Evolutionary conservation across 1,284 basidiomycete genomes (phyloP).

Genomic region (Sutorius eximius): DNA sequence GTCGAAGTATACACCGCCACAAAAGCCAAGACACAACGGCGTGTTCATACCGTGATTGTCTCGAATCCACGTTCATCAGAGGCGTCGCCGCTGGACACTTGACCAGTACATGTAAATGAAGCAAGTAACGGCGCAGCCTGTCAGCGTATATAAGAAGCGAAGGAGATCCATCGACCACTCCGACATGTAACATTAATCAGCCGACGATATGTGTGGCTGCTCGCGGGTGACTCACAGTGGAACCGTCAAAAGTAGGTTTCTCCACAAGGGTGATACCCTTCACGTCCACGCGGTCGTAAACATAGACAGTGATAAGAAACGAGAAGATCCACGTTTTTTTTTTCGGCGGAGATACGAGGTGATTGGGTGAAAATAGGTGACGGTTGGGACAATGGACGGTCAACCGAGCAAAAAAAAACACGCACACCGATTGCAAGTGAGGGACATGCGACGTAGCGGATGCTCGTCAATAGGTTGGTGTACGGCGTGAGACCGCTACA

Average conservation of each 20-base stretch:
- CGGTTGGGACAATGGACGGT: neutral
- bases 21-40: slow-evolving; percentile 8
- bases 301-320: neutral
- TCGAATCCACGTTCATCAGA: slow-evolving; percentile 11
- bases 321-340: slow-evolving; percentile 13
- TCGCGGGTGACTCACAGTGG: too few relatives aligned
- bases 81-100: neutral
- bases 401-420: slow-evolving; percentile 3
- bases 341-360: slow-evolving; percentile 22
- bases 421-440: neutral
- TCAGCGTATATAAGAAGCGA: neutral
- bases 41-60: slow-evolving; percentile 6
- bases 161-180: neutral
- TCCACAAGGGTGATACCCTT: neutral
- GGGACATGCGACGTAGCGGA: neutral
- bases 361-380: slow-evolving; percentile 1
- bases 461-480: too few relatives aligned
- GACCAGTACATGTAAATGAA: neutral
- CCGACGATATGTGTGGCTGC: neutral
- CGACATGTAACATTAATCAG: neutral
- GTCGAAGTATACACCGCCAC: slow-evolving; percentile 10
- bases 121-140: neutral
- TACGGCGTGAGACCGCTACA: too few relatives aligned
- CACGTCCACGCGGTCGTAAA: neutral
- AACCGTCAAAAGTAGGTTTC: neutral